These are phyloP conservation scores for Kernera saxatilis DNA, from an alignment of 345 rosid species.

Conservation along the genomic window DNA sequence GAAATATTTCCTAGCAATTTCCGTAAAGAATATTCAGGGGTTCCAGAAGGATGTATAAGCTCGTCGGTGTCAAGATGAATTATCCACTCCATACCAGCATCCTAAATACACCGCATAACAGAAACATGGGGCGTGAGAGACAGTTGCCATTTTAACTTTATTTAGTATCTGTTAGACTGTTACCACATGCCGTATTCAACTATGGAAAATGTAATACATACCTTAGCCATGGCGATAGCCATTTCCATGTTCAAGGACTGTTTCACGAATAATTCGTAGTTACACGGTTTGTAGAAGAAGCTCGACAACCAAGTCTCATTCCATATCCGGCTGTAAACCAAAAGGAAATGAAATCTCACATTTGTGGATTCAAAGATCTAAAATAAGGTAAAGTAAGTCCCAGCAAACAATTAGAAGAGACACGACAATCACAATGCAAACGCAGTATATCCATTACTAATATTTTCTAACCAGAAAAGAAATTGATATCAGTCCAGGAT, in stretches of 20 bases:
- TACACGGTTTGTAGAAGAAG: slow-evolving; percentile 96
- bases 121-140: neutral
- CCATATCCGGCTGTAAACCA: slow-evolving; percentile 76
- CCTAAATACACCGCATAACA: slow-evolving; percentile 36
- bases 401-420: neutral
- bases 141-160: neutral
- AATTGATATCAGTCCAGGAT: neutral
- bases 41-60: slow-evolving; percentile 78
- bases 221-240: slow-evolving; percentile 95
- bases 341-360: neutral
- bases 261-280: slow-evolving; percentile 91
- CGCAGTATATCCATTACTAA: neutral
- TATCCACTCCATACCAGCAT: slow-evolving; percentile 86
- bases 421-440: neutral
- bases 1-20: slow-evolving; percentile 64
- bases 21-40: slow-evolving; percentile 73
- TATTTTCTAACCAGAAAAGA: neutral
- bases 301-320: slow-evolving; percentile 88
- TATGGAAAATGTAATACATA: slow-evolving; percentile 35
- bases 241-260: slow-evolving; percentile 98
- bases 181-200: neutral
- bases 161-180: neutral
- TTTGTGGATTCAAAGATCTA: neutral
- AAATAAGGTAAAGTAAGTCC: neutral
- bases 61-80: slow-evolving; percentile 95